Percentiles rank a stretch among this genome's conserved stretches.
phyloP scores from a whole-genome alignment of 1,284 basidiomycete species.

The Acaromyces ingoldii region DNA sequence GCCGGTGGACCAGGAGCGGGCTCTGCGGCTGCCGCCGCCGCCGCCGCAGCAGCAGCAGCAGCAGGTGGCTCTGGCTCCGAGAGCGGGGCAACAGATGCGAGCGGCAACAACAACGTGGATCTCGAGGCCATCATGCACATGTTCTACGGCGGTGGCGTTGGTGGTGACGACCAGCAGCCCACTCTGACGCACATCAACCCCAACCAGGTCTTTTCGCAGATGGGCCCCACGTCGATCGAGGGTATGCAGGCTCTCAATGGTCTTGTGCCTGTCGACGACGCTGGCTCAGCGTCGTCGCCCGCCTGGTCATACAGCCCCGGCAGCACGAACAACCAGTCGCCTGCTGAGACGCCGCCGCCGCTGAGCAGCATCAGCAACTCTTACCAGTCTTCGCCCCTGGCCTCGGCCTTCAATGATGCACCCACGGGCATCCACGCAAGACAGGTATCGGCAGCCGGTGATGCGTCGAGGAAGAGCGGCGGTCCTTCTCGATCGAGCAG shows the following conservation, averaged over 20 bases:
- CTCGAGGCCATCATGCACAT: constrained; percentile 43
- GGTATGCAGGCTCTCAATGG: background rate
- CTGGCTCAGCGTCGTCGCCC: constrained; percentile 24
- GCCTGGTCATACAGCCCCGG: constrained; percentile 38
- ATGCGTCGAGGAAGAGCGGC: background rate
- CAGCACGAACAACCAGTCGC: constrained; percentile 23
- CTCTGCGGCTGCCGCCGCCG: background rate
- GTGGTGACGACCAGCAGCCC: constrained; percentile 10
- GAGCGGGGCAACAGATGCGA: background rate
- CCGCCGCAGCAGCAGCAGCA: background rate
- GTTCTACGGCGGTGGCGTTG: constrained; percentile 41
- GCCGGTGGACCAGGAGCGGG: background rate
- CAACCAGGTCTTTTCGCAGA: constrained; percentile 31
- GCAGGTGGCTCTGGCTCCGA: background rate
- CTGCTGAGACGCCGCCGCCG: constrained; percentile 27
- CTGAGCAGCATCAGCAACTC: constrained; percentile 14
- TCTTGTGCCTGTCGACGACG: constrained; percentile 15
- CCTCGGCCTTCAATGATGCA: background rate
- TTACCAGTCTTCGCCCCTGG: constrained; percentile 33
- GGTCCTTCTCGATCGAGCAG: constrained; percentile 15
- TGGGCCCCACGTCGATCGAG: background rate
- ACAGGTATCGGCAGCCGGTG: background rate
- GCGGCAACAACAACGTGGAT: constrained; percentile 13
- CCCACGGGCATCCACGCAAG: constrained; percentile 16
- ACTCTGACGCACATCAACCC: constrained; percentile 43